Base-by-base conservation (phyloP, 2,329 filamentous ascomycete genomes). In the Fusarium proliferatum region DNA sequence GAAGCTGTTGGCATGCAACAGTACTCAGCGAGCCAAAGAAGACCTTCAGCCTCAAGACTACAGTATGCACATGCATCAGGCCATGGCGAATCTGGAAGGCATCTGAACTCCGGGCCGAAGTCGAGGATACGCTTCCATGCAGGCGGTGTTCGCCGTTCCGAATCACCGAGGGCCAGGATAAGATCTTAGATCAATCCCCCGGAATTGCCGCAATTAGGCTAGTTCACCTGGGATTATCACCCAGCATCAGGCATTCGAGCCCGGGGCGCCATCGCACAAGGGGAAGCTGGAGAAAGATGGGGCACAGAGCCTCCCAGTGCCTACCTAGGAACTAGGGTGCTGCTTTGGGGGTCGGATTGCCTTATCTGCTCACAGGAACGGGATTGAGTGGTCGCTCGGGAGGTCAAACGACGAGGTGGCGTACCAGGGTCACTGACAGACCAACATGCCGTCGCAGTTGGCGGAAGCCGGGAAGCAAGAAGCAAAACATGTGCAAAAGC, bases 161-260 rank as follows among this genome's bases (percentile, higher is more conserved):
- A 78, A 77, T 68, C 79, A 80, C 77, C 79, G 77, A 76, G 65
- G 43, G 57, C 65, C 64, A 78, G 76, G 75, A 74, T 74, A 72
- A 79, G 79, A 81, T 81, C 79, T 81, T 65, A 80, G 79, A 81
- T 81, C 77, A 77, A 75, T 69, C 69, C 77, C 78, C 78, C 79
- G 78, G 79, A 77, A 81, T 77, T 77, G 65, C 79, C 76, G 36
- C 60, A 80, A 70, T 17, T 21, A 56, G 71, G 73, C 71, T 80
- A 81, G 79, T 28, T 41, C 15, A 30, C 19, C 46, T 53, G 62
- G 67, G 39, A 43, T 62, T 60, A 48, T 59, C 66, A 55, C 66
- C 75, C 71, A 69, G 71, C 72, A 74, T 76, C 38, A 61, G 63
- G 62, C 56, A 53, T 61, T 73, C 33, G 48, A 61, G 64, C 58